Conservation (phyloP, 2,329 filamentous ascomycete genomes). For the Colletotrichum spaethianum region DNA sequence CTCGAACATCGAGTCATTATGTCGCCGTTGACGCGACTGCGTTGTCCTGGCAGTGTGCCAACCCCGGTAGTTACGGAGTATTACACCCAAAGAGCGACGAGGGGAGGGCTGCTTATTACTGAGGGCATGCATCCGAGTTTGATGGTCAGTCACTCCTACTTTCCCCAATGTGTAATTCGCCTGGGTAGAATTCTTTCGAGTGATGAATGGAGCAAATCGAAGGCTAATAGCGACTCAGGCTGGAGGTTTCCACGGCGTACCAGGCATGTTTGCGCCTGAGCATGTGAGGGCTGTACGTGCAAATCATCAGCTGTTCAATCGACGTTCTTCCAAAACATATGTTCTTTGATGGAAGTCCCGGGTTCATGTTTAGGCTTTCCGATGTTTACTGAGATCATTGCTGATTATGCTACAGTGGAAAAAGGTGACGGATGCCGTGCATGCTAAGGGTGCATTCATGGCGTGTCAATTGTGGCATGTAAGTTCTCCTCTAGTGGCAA, state of each 20-base stretch:
- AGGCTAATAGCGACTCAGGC: neutral
- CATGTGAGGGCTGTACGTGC: neutral
- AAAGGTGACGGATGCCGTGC: neutral
- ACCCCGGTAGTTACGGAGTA: neutral
- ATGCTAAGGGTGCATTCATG: neutral
- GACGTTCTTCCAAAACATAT: neutral
- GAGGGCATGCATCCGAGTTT: neutral
- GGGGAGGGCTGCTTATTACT: neutral
- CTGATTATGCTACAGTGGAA: neutral
- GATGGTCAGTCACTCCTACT: neutral
- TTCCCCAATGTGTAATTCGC: neutral
- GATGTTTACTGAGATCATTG: neutral
- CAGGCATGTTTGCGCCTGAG: neutral
- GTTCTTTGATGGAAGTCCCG: neutral
- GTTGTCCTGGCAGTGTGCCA: neutral
- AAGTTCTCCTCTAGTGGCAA: neutral
- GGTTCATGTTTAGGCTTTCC: neutral
- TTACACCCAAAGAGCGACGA: neutral
- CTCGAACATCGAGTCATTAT: neutral
- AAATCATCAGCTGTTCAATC: neutral
- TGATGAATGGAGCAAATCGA: neutral
- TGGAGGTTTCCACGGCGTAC: neutral
- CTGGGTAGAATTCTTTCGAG: neutral
- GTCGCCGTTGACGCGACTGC: neutral
- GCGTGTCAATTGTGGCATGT: neutral